phyloP scores from a whole-genome alignment of 768 basidiomycete genomes.

The Lactarius trivialis region DNA sequence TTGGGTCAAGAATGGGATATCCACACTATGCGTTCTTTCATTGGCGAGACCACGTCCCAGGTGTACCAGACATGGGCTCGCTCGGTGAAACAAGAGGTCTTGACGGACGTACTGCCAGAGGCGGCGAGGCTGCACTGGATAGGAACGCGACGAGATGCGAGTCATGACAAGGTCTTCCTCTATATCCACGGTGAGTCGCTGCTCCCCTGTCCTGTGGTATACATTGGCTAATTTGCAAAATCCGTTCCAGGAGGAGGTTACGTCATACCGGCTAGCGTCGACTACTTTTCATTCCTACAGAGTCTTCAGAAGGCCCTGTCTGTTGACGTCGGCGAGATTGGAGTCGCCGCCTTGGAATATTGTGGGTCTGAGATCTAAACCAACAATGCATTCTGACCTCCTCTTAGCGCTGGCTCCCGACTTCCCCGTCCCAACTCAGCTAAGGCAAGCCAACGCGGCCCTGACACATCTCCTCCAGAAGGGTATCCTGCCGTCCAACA shows the following conservation, averaged over 20 bases:
- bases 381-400: neutral
- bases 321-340: neutral
- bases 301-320: neutral
- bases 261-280: neutral
- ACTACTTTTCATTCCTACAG: neutral
- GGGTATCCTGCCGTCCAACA: slow-evolving; percentile 21
- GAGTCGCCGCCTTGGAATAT: slow-evolving; percentile 5
- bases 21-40: neutral
- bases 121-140: slow-evolving; percentile 11
- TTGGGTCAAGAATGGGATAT: neutral
- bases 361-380: neutral
- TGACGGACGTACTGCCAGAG: slow-evolving; percentile 1
- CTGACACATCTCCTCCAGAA: slow-evolving; percentile 17
- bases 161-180: neutral
- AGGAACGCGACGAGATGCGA: slow-evolving; percentile 6
- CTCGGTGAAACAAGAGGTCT: neutral
- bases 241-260: slow-evolving; percentile 1
- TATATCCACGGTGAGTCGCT: slow-evolving; percentile 1
- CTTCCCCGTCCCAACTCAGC: slow-evolving; percentile 21
- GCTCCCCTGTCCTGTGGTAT: neutral
- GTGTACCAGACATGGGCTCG: neutral
- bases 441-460: slow-evolving; percentile 19
- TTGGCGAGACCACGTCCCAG: slow-evolving; percentile 1
- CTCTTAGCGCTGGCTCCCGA: neutral
- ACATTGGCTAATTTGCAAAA: neutral